phyloP scores from a whole-genome alignment of 2,329 filamentous ascomycete species.

The Metarhizium sp. region DNA sequence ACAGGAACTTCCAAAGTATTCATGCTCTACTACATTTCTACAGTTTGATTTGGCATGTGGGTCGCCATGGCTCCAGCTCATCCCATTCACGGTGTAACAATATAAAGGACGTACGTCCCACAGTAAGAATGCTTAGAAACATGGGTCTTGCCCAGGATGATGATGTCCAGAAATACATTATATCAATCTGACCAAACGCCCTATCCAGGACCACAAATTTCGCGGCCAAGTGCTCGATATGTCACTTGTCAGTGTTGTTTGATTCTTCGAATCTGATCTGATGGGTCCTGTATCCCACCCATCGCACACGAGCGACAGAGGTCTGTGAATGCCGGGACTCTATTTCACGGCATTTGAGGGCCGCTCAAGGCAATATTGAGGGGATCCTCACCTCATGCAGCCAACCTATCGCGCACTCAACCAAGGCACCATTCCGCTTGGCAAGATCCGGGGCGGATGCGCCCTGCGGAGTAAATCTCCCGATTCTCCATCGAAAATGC shows the following conservation, averaged over 20 bases:
- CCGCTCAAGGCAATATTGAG: background rate
- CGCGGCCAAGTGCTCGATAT: slow-evolving; percentile 19
- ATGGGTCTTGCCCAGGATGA: too few relatives aligned
- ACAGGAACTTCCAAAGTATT: too few relatives aligned
- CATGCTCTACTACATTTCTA: too few relatives aligned
- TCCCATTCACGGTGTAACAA: too few relatives aligned
- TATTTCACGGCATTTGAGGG: background rate
- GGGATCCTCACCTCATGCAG: background rate
- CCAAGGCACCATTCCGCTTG: background rate
- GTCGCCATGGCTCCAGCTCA: too few relatives aligned
- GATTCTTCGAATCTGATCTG: background rate
- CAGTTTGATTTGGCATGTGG: too few relatives aligned
- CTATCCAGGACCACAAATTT: too few relatives aligned
- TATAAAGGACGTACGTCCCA: too few relatives aligned
- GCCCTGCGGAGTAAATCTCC: background rate
- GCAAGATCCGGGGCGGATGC: background rate
- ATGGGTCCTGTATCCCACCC: background rate
- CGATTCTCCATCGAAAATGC: too few relatives aligned
- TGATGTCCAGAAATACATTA: too few relatives aligned
- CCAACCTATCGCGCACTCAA: background rate
- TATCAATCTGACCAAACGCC: too few relatives aligned
- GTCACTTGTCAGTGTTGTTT: background rate
- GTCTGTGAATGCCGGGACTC: background rate
- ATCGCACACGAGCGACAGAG: background rate
- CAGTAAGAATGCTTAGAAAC: too few relatives aligned